Conservation (phyloP, 169 alveolate genomes). For the Plasmodium adleri region DNA sequence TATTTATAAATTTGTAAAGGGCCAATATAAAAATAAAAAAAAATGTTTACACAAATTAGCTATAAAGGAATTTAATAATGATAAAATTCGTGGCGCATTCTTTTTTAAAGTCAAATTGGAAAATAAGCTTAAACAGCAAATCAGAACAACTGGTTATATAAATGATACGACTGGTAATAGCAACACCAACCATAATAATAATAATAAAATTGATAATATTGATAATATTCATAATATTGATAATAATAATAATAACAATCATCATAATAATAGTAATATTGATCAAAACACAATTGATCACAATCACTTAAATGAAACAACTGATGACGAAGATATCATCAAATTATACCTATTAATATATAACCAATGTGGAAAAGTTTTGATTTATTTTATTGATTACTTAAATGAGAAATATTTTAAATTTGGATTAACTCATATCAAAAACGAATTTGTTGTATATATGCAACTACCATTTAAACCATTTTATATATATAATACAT, state of each 20-base stretch:
- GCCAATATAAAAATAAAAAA: slow-evolving; percentile 41
- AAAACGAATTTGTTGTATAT: slow-evolving; percentile 21
- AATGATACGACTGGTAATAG: not conserved
- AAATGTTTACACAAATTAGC: slow-evolving; percentile 34
- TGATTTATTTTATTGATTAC: slow-evolving; percentile 51
- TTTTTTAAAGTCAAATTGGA: slow-evolving; percentile 24
- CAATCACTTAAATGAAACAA: no score
- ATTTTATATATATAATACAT: slow-evolving; percentile 8
- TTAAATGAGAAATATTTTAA: slow-evolving; percentile 25
- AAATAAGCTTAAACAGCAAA: not conserved
- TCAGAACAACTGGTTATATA: not conserved
- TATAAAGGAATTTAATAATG: slow-evolving; percentile 29
- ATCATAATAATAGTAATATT: not conserved
- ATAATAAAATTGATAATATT: not conserved
- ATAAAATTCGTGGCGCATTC: slow-evolving; percentile 33
- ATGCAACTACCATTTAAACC: slow-evolving; percentile 36
- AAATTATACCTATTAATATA: slow-evolving; percentile 50
- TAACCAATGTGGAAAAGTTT: slow-evolving; percentile 34
- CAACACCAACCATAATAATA: not conserved
- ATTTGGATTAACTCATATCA: slow-evolving; percentile 32
- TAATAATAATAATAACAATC: not conserved
- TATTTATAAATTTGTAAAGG: slow-evolving; percentile 65
- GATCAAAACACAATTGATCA: not conserved
- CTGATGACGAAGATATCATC: slow-evolving; percentile 2
- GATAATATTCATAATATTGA: not conserved